These are phyloP conservation scores for Fusarium tjaetaba DNA, from an alignment of 2,329 filamentous ascomycete species.

Conservation along the genomic window DNA sequence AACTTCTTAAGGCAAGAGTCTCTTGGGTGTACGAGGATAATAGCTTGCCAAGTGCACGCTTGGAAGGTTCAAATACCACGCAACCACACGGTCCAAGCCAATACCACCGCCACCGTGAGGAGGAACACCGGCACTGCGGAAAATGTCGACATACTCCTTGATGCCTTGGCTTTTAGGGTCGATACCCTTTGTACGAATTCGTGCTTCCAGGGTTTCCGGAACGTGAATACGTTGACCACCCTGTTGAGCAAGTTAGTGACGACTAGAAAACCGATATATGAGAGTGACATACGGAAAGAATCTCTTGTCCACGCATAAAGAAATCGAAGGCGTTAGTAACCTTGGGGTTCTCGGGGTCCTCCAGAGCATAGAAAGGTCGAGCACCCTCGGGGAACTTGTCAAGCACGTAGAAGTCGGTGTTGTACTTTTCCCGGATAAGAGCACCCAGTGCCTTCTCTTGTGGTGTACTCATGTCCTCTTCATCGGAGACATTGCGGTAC, in stretches of 20 bases:
- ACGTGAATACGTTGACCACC: constrained; percentile 90
- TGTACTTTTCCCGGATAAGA: constrained; percentile 86
- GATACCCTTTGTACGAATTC: constrained; percentile 82
- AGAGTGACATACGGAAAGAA: constrained; percentile 69
- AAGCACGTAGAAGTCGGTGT: constrained; percentile 95
- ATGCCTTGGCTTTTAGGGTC: constrained; percentile 79
- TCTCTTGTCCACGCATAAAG: constrained; percentile 92
- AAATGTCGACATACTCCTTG: constrained; percentile 89
- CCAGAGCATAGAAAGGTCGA: constrained; percentile 92
- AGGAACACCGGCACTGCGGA: constrained; percentile 83
- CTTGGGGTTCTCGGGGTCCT: constrained; percentile 70
- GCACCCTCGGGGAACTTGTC: constrained; percentile 94
- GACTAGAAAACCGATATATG: neutral
- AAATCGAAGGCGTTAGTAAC: constrained; percentile 81
- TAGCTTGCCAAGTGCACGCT: constrained; percentile 67
- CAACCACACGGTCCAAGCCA: constrained; percentile 86
- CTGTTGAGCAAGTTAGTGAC: neutral
- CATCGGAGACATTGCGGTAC: constrained; percentile 73
- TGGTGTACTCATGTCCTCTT: constrained; percentile 82
- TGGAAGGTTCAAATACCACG: constrained; percentile 68
- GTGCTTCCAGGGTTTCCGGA: constrained; percentile 77
- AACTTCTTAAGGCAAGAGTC: constrained; percentile 58
- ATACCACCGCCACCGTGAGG: constrained; percentile 92
- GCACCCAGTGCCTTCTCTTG: constrained; percentile 91
- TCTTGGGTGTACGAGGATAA: constrained; percentile 70